phyloP scores from a whole-genome alignment of 202 grass and related monocot species.

The Zoysia matrella region DNA sequence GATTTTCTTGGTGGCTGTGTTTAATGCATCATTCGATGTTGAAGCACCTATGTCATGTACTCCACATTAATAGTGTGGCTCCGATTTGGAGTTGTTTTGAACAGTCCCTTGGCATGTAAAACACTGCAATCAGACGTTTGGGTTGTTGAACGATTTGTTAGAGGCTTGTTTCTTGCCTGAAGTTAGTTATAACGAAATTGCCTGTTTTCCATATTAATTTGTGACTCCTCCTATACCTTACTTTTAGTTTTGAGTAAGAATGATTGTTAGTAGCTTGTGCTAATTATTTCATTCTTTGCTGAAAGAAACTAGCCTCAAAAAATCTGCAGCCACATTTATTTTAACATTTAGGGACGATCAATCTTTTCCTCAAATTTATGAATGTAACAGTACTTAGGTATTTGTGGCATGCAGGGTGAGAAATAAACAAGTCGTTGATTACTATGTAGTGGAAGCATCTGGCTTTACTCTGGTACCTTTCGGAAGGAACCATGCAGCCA shows the following conservation, averaged over 20 bases:
- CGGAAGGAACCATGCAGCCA: slow-evolving; percentile 9
- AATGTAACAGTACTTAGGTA: slow-evolving; percentile 8
- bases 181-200: not conserved
- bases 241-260: not conserved
- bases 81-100: not conserved
- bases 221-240: not conserved
- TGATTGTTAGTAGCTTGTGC: not conserved
- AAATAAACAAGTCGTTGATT: slow-evolving; percentile 9
- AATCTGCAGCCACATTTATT: slow-evolving; percentile 5
- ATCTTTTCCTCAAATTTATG: slow-evolving; percentile 12
- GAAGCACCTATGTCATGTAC: not conserved
- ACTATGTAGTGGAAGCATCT: not conserved
- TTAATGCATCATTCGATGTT: slow-evolving; percentile 3
- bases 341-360: not conserved
- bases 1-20: not conserved
- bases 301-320: not conserved
- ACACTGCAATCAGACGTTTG: not conserved
- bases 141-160: not conserved
- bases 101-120: not conserved
- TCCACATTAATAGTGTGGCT: not conserved
- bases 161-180: not conserved
- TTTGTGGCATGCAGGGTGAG: slow-evolving; percentile 12
- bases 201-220: not conserved
- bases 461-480: slow-evolving; percentile 29
- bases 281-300: not conserved